Base-by-base conservation (phyloP, 208 protist species). In the Acanthamoeba sp. region DNA sequence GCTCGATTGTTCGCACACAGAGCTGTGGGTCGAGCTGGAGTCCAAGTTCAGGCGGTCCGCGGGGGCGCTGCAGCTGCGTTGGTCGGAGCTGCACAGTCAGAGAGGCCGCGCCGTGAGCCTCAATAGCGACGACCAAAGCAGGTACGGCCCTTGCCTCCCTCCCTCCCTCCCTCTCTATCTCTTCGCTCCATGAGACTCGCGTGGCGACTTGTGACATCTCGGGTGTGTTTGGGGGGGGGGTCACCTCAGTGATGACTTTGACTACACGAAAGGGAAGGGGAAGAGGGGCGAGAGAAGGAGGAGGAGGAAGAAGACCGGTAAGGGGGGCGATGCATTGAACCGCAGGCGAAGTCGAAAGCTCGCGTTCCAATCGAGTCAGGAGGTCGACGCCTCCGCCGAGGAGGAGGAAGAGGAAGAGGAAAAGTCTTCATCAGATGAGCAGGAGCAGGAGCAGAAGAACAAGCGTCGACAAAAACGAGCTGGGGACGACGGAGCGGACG, bases 41-140 rank as follows among this genome's bases (percentile, higher is more conserved):
- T n/a, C 18, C 7, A 87, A 87, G 78, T 87, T 87, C n/a, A 50
- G 59, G 29, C 16, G 78, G n/a, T 87, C 78, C 5, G 78, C 78
- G 5, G 78, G 78, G 1, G 78, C 78, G 20, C 24, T 87, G 27
- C 78, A 87, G 32, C 45, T 87, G 38, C 78, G 78, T 9, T 87
- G 78, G 78, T 87, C 78, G 5, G 78, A 87, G 29, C 48, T 87
- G 27, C 78, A 87, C 32, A 32, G 10, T 10, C 4, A 87, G 78
- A 18, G 32, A 24, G 48, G 48, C 27, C 42, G 78, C 7, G 42
- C 42, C 24, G 78, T 87, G 5, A 24, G 34, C 29, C 78, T 87
- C 32, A 20, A 84, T 10, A 87, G 42, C 42, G 78, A 57, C 24
- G 38, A 5, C 12, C 42, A 34, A 38, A 29, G 40, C 78, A 48